Evolutionary conservation across 179 eudicot species (phyloP).

Genomic region (Silene noctiflora): DNA sequence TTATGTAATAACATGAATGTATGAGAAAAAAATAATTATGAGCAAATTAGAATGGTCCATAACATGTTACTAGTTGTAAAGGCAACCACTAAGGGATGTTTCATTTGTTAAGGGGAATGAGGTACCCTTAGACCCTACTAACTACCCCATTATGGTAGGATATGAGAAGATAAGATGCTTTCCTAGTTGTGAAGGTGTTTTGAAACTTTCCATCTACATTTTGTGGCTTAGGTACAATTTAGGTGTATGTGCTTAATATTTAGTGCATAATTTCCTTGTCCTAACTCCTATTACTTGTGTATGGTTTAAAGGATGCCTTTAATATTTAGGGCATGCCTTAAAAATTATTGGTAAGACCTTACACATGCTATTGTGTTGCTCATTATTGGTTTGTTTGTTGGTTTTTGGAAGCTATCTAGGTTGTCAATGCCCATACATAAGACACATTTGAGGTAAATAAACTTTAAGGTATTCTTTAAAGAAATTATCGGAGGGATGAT

Average conservation of each 20-base stretch:
- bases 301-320: background rate
- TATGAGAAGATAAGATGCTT: slow-evolving; percentile 14
- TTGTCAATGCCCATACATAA: background rate
- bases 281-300: background rate
- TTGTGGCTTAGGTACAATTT: background rate
- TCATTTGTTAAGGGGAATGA: slow-evolving; percentile 20
- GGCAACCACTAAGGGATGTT: slow-evolving; percentile 15
- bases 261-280: background rate
- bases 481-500: background rate
- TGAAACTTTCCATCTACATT: slow-evolving; percentile 9
- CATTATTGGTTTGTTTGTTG: background rate
- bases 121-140: slow-evolving; percentile 14
- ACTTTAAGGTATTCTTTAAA: background rate
- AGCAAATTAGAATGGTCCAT: slow-evolving; percentile 18
- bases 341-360: slow-evolving; percentile 15
- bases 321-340: slow-evolving; percentile 10
- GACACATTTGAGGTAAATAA: background rate
- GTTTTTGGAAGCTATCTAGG: background rate
- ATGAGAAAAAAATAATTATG: background rate
- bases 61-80: slow-evolving; percentile 9
- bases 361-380: slow-evolving; percentile 3
- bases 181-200: slow-evolving; percentile 12
- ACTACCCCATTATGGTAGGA: background rate
- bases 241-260: background rate
- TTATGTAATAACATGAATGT: too few species aligned